Evolutionary conservation across 495 filamentous ascomycete genomes (phyloP).

Genomic region (Xylaria scruposa): DNA sequence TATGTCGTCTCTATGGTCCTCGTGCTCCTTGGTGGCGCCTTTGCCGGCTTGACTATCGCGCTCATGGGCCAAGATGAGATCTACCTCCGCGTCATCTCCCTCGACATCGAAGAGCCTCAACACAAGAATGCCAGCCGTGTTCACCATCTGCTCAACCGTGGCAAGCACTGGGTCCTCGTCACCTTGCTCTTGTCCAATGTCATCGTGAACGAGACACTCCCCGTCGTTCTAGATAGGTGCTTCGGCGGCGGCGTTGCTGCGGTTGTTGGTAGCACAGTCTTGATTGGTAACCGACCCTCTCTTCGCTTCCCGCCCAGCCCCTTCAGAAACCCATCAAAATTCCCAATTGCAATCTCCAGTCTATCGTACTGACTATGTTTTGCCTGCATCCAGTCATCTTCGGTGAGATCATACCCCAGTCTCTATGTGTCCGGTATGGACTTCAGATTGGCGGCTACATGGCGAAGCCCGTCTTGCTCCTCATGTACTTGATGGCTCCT

Average conservation of each 20-base stretch:
- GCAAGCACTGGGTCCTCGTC: conserved; percentile 99
- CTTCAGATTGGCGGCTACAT: conserved; percentile 96
- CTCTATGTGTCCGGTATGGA: conserved; percentile 94
- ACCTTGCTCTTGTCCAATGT: conserved; percentile 94
- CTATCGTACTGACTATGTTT: background rate
- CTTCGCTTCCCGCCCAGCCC: background rate
- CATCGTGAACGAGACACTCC: conserved; percentile 97
- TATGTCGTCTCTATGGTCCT: conserved; percentile 59
- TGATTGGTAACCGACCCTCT: conserved; percentile 73
- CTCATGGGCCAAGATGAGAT: conserved; percentile 92
- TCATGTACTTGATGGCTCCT: conserved; percentile 92
- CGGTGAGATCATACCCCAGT: conserved; percentile 94
- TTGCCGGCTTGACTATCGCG: conserved; percentile 95
- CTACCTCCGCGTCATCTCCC: conserved; percentile 95
- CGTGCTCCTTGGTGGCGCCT: conserved; percentile 89
- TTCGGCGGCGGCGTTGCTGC: conserved; percentile 95
- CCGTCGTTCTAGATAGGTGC: conserved; percentile 91
- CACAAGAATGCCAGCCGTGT: conserved; percentile 83
- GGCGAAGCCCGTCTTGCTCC: conserved; percentile 81
- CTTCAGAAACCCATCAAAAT: no score
- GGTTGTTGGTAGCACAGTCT: conserved; percentile 85
- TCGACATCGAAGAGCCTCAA: conserved; percentile 68
- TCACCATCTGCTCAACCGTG: conserved; percentile 77
- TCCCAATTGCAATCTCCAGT: background rate
- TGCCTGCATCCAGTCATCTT: conserved; percentile 76